Conservation (phyloP, 768 basidiomycete species). For the Suillus subluteus region DNA sequence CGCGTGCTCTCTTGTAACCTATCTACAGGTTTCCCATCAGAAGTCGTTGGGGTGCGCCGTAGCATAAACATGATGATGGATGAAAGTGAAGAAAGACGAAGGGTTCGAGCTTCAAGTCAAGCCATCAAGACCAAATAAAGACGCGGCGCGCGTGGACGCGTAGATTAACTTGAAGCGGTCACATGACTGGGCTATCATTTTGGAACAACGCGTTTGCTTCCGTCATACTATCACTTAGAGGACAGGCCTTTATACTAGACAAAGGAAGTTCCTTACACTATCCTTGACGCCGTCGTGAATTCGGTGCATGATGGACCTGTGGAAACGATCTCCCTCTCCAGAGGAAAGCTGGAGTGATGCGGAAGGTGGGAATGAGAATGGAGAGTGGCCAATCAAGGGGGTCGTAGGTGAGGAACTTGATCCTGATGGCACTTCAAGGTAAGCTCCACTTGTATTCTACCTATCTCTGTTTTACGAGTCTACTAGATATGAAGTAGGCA, state of each 20-base stretch:
- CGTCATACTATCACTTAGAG: neutral
- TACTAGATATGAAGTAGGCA: constrained; percentile 36
- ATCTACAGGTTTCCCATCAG: constrained; percentile 69
- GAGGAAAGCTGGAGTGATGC: constrained; percentile 37
- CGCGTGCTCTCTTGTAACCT: constrained; percentile 72
- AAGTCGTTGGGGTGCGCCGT: constrained; percentile 66
- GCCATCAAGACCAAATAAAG: neutral
- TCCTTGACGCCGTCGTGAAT: neutral
- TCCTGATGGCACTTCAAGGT: constrained; percentile 33
- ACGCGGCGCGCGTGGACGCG: constrained; percentile 14
- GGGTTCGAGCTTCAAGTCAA: neutral
- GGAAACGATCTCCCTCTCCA: constrained; percentile 35
- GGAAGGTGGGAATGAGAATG: constrained; percentile 33
- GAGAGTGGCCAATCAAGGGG: constrained; percentile 33
- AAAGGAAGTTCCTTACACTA: neutral
- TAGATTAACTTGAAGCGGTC: constrained; percentile 8
- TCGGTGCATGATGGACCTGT: constrained; percentile 19
- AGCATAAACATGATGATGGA: constrained; percentile 54
- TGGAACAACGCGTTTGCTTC: neutral
- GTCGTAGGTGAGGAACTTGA: constrained; percentile 36
- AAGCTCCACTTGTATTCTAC: constrained; percentile 1
- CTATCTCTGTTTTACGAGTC: constrained; percentile 9
- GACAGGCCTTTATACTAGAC: neutral
- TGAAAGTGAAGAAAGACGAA: neutral
- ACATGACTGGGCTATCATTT: constrained; percentile 25